phyloP scores from a whole-genome alignment of 768 basidiomycete species.

The Tylopilus subfusipes region DNA sequence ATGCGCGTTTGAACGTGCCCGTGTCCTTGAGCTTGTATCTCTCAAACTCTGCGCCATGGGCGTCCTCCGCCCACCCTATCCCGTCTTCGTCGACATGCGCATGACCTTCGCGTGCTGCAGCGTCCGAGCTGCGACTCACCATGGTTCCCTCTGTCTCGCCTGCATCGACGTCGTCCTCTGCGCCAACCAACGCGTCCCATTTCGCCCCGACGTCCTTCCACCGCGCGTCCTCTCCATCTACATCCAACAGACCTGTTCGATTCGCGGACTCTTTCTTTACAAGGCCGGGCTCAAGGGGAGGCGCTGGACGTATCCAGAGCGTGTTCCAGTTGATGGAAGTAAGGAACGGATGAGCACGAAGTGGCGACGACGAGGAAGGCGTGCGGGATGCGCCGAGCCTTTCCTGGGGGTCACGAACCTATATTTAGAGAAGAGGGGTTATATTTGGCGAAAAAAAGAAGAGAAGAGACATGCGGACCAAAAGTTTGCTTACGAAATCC shows the following conservation, averaged over 20 bases:
- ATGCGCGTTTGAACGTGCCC: slow-evolving; percentile 15
- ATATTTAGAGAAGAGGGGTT: slow-evolving; percentile 20
- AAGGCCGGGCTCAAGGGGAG: slow-evolving; percentile 55
- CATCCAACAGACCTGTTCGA: slow-evolving; percentile 8
- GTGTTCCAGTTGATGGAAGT: slow-evolving; percentile 53
- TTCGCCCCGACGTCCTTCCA: slow-evolving; percentile 55
- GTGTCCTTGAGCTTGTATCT: slow-evolving; percentile 19
- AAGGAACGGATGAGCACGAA: slow-evolving; percentile 65
- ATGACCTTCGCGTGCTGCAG: neutral
- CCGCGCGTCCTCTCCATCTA: slow-evolving; percentile 30
- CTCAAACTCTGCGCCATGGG: slow-evolving; percentile 34
- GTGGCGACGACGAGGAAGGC: slow-evolving; percentile 37
- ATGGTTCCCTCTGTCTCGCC: slow-evolving; percentile 7
- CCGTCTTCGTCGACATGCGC: slow-evolving; percentile 31
- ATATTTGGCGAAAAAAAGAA: neutral
- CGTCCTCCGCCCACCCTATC: slow-evolving; percentile 53
- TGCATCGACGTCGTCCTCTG: slow-evolving; percentile 30
- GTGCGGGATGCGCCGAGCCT: slow-evolving; percentile 55
- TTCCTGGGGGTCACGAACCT: slow-evolving; percentile 56
- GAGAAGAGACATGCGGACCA: slow-evolving; percentile 48
- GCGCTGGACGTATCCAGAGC: slow-evolving; percentile 63
- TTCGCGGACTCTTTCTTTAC: slow-evolving; percentile 43
- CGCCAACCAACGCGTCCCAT: slow-evolving; percentile 48
- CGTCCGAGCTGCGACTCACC: neutral
- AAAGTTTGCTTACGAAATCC: slow-evolving; percentile 71